Evolutionary conservation across 331 rosid species (phyloP).

Genomic region (Telfairia occidentalis): DNA sequence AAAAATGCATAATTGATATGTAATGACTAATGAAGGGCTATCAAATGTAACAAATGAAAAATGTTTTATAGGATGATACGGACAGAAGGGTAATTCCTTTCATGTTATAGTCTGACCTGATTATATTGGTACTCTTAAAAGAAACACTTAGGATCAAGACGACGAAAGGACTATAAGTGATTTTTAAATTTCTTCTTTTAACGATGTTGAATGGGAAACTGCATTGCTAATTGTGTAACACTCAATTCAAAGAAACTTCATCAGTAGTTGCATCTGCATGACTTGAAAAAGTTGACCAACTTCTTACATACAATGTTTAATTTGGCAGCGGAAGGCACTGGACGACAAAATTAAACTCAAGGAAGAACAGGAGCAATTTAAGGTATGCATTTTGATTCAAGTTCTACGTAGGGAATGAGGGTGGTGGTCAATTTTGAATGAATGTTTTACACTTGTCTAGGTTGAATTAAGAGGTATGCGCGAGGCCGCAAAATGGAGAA

Average conservation of each 20-base stretch:
- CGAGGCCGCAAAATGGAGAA: slow-evolving; percentile 90
- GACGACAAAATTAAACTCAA: slow-evolving; percentile 73
- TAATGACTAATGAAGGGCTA: not conserved
- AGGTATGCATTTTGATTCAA: slow-evolving; percentile 32
- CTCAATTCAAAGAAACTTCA: not conserved
- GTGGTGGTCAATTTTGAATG: slow-evolving; percentile 1
- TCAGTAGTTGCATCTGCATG: not conserved
- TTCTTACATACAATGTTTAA: slow-evolving; percentile 9
- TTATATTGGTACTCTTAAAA: not conserved
- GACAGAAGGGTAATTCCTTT: not conserved
- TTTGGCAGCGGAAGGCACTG: slow-evolving; percentile 61
- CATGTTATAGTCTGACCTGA: not conserved
- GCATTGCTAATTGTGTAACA: not conserved
- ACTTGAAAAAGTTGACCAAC: not conserved
- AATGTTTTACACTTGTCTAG: slow-evolving; percentile 28
- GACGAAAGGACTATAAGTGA: not conserved
- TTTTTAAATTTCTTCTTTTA: too few relatives aligned
- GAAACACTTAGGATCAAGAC: not conserved
- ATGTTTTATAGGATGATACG: not conserved
- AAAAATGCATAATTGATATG: slow-evolving; percentile 2
- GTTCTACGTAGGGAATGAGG: not conserved
- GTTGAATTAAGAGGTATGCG: slow-evolving; percentile 71
- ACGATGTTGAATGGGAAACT: too few relatives aligned
- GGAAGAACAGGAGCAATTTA: slow-evolving; percentile 67
- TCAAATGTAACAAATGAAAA: not conserved